These are phyloP conservation scores for Dipodascus albidus DNA, from an alignment of 805 yeast species.

Conservation along the genomic window DNA sequence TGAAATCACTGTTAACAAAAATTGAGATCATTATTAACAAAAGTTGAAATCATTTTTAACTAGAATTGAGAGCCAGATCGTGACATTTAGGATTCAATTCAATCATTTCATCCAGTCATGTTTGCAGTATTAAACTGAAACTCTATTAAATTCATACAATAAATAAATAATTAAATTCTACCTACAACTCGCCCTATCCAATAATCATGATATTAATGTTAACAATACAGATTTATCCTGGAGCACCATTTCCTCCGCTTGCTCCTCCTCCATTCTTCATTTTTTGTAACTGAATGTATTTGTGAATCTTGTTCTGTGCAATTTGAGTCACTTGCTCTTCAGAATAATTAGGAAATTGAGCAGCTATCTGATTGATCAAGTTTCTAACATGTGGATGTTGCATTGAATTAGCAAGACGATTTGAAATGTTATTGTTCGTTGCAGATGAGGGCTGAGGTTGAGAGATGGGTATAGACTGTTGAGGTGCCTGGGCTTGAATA, in stretches of 20 bases:
- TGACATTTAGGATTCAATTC: too few relatives aligned
- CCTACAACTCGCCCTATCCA: too few relatives aligned
- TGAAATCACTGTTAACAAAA: too few relatives aligned
- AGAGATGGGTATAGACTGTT: slow-evolving; percentile 4
- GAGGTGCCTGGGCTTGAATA: slow-evolving; percentile 14
- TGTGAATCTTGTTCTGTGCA: neutral
- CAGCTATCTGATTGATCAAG: neutral
- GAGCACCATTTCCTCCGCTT: neutral
- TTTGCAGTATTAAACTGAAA: neutral
- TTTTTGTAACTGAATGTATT: neutral
- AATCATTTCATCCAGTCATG: too few relatives aligned
- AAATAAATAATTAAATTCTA: too few relatives aligned
- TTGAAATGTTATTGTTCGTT: neutral
- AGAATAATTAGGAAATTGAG: neutral
- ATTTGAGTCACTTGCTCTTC: slow-evolving; percentile 1
- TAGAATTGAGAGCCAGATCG: too few relatives aligned
- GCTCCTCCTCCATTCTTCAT: neutral
- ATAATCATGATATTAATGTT: too few relatives aligned
- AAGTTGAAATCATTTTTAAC: too few relatives aligned
- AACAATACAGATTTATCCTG: neutral
- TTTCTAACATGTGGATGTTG: neutral
- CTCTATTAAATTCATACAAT: neutral
- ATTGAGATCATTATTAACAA: too few relatives aligned
- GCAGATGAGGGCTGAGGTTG: neutral
- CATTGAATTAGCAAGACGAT: neutral